A percentile compares a stretch with the other conserved stretches of the same genome.
These are phyloP conservation scores for Cystobasidium ongulense DNA, from an alignment of 768 basidiomycete species.

Conservation along the genomic window DNA sequence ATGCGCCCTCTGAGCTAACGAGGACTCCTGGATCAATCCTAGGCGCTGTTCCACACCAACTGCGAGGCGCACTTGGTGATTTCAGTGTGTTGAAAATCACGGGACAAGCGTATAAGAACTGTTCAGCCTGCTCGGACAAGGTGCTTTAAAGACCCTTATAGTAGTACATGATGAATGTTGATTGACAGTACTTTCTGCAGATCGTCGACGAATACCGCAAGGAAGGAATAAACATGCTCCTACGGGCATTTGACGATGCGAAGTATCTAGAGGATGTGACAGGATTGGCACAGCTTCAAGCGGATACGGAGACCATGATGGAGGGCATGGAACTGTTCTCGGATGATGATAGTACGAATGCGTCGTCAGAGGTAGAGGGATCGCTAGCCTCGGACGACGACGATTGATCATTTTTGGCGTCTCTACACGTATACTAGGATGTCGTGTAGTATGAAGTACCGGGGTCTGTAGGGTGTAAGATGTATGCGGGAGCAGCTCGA, in stretches of 20 bases:
- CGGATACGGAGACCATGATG: constrained; percentile 63
- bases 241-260: constrained; percentile 71
- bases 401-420: too few relatives aligned
- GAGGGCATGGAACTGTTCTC: constrained; percentile 67
- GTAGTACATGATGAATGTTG: not conserved
- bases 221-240: constrained; percentile 70
- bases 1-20: constrained; percentile 37
- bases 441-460: too few relatives aligned
- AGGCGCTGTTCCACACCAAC: constrained; percentile 84
- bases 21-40: constrained; percentile 50
- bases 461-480: too few relatives aligned
- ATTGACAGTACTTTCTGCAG: constrained; percentile 46
- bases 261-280: constrained; percentile 67
- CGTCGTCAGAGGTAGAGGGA: too few relatives aligned
- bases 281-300: constrained; percentile 67
- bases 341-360: too few relatives aligned
- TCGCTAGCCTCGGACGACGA: too few relatives aligned
- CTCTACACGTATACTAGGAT: too few relatives aligned
- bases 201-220: constrained; percentile 71
- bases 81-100: constrained; percentile 76
- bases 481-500: too few relatives aligned
- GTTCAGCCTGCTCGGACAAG: constrained; percentile 80
- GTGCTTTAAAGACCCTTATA: constrained; percentile 48
- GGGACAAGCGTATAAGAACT: constrained; percentile 74
- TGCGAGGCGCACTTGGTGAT: constrained; percentile 79